Evolutionary conservation across 192 early-diverging fungal species (phyloP), one percentile per base, ranked within the genome.

Genomic region (Linnemannia hyalina): DNA sequence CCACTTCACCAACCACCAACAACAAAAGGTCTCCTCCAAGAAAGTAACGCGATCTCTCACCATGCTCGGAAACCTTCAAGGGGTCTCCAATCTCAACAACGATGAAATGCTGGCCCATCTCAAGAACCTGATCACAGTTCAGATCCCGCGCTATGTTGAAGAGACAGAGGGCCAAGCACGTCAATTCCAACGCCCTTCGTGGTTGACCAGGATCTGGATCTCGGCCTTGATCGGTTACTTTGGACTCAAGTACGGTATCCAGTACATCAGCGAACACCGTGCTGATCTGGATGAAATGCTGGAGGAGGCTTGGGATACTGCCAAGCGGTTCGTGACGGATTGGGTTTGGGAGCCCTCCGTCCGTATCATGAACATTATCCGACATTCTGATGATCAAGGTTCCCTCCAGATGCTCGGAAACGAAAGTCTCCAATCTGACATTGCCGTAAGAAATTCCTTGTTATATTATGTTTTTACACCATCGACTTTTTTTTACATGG

Each of bases 271-370:
- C 83, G 90, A 70, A 81, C 81, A 82, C 35, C 89, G 91, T 47
- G 90, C 93, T 22, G 85, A 92, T 80, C 85, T 95, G 69, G 85
- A 82, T 6, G 73, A 84, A 38, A 88, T 91, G 91, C 26, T 92
- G 40, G 63, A 86, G 10, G 91, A 93, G 76, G 89, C 84, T 16
- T 83, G 83, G 68, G 87, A 85, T 4, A 97, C 97, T 2, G 82
- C 88, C 15, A 88, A 80, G 36, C 90, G 94, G 77, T 96, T 97
- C 81, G 88, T 93, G 20, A 77, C 88, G 7, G 94, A 97, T 88
- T 99, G 96, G 93, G 91, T 99, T 23, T 89, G 95, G 72, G 90
- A 92, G 40, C 98, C 98, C 1, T 81, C 96, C 11, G 74, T 89
- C 32, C 89, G 94, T 69, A 92, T 97, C 40, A 95, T 93, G 83